Evolutionary conservation across 768 basidiomycete species (phyloP), one percentile per base, ranked within the genome.

Genomic region (Filobasidium wieringae): DNA sequence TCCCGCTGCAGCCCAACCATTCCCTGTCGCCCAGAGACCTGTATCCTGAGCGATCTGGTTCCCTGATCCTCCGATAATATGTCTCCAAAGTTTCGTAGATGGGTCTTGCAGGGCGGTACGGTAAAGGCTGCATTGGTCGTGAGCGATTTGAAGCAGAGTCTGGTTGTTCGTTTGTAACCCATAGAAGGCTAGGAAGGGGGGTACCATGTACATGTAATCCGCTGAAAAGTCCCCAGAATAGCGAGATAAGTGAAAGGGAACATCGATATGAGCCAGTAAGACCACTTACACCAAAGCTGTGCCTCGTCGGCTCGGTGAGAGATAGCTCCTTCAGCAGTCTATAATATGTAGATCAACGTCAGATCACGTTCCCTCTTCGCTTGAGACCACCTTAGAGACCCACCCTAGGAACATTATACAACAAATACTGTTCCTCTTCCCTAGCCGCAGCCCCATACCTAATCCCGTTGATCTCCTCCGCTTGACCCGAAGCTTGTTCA

Each of bases 171-270:
- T 66, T 22, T 72, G 57, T 4, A 69, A 75, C 5, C 74, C 78
- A 63, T 75, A 77, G 61, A 72, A 75, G 22, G 78, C 77, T 32
- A 79, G 68, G 65, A 76, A 79, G 9, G 78, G 78, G 24, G 76
- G 76, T 1, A 75, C 77, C 77, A 78, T 77, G 62, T 73, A 78
- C 0, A 78, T 72, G 17, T 66, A 72, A 59, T 76, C 75, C 27
- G 75, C 70, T 75, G 73, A 7, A 29, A 14, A 17, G 47, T 15
- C 5, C 3, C 7, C 5, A 19, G 29, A 8, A 26, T 34, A 34
- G 19, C 31, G 31, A 5, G 17, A 17, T 7, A n/a, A 32, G 22
- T 17, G 11, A 12, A 24, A 11, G 45, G 11, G 12, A 24, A 14
- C 14, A 7, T 4, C 7, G 43, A 54, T 55, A n/a, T 40, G 9